These are phyloP conservation scores for Debaryomycetaceae sp. DNA, from an alignment of 1,139 yeast species.

Conservation along the genomic window DNA sequence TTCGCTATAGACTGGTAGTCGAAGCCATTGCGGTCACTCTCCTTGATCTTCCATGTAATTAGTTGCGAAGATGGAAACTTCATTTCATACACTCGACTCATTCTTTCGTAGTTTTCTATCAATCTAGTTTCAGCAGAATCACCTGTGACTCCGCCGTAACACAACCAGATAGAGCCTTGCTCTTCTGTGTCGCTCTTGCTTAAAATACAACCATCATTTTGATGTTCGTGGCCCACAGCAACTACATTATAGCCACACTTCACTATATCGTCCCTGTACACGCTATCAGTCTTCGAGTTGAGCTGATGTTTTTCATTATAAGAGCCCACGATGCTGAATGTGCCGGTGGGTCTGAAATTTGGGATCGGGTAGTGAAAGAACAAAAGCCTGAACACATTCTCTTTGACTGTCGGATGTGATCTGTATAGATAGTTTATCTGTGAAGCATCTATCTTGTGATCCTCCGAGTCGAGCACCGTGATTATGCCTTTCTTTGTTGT, in stretches of 20 bases:
- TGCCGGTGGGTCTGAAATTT: slow-evolving; percentile 48
- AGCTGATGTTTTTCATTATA: slow-evolving; percentile 46
- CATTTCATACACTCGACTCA: slow-evolving; percentile 35
- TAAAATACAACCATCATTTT: slow-evolving; percentile 50
- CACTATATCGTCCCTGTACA: slow-evolving; percentile 34
- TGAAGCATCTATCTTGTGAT: slow-evolving; percentile 24
- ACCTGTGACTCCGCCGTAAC: slow-evolving; percentile 40
- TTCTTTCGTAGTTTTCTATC: slow-evolving; percentile 24
- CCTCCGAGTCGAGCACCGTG: slow-evolving; percentile 33
- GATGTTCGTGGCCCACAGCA: slow-evolving; percentile 55
- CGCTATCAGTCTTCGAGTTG: slow-evolving; percentile 28
- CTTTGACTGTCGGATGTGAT: slow-evolving; percentile 11
- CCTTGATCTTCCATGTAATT: slow-evolving; percentile 40
- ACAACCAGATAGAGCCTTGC: slow-evolving; percentile 30
- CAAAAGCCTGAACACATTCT: slow-evolving; percentile 26
- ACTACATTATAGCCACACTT: slow-evolving; percentile 40
- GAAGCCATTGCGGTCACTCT: slow-evolving; percentile 22
- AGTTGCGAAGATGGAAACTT: slow-evolving; percentile 22
- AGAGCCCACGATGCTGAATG: slow-evolving; percentile 45
- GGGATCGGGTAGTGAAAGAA: slow-evolving; percentile 53
- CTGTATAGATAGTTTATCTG: slow-evolving; percentile 30
- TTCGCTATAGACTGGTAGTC: slow-evolving; percentile 33
- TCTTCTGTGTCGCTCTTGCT: slow-evolving; percentile 14
- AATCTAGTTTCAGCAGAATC: slow-evolving; percentile 31
- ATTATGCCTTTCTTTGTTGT: slow-evolving; percentile 16